Evolutionary conservation across 306 rosid species (phyloP).

Genomic region (Quercus aquifolioides): DNA sequence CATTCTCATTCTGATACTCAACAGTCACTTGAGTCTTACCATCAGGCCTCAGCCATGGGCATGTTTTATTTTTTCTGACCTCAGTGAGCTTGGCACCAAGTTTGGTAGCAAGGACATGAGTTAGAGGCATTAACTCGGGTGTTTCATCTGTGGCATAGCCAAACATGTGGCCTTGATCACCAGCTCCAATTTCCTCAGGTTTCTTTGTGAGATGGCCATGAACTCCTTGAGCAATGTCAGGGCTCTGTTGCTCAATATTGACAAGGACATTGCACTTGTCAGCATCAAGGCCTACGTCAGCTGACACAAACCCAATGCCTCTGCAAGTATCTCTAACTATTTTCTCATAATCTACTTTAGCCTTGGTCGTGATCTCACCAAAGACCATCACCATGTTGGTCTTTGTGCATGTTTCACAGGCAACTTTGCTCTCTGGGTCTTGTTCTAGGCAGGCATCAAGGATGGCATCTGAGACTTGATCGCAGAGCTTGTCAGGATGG

Average conservation of each 20-base stretch:
- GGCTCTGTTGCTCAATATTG: slow-evolving; percentile 78
- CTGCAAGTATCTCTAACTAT: slow-evolving; percentile 75
- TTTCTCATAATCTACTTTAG: slow-evolving; percentile 72
- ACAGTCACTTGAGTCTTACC: slow-evolving; percentile 86
- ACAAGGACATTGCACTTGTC: slow-evolving; percentile 80
- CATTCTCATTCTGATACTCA: slow-evolving; percentile 68
- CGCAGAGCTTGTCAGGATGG: slow-evolving; percentile 83
- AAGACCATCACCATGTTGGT: slow-evolving; percentile 93
- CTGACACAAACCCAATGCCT: slow-evolving; percentile 65
- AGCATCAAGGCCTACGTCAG: slow-evolving; percentile 78
- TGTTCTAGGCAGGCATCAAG: slow-evolving; percentile 79
- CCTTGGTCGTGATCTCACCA: slow-evolving; percentile 80
- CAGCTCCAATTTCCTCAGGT: slow-evolving; percentile 85
- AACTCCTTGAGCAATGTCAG: slow-evolving; percentile 79
- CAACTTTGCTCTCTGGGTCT: slow-evolving; percentile 73
- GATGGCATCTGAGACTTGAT: slow-evolving; percentile 77
- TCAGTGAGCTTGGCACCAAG: slow-evolving; percentile 81
- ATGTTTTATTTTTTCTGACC: slow-evolving; percentile 69
- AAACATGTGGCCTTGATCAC: slow-evolving; percentile 88
- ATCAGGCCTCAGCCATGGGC: slow-evolving; percentile 81
- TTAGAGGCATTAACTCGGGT: slow-evolving; percentile 72
- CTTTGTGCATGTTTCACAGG: slow-evolving; percentile 86
- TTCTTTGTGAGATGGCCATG: slow-evolving; percentile 71
- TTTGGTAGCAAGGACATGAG: slow-evolving; percentile 78
- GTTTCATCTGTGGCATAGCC: slow-evolving; percentile 84